Evolutionary conservation across 768 basidiomycete species (phyloP).

Genomic region (Dioszegia aurantiaca): DNA sequence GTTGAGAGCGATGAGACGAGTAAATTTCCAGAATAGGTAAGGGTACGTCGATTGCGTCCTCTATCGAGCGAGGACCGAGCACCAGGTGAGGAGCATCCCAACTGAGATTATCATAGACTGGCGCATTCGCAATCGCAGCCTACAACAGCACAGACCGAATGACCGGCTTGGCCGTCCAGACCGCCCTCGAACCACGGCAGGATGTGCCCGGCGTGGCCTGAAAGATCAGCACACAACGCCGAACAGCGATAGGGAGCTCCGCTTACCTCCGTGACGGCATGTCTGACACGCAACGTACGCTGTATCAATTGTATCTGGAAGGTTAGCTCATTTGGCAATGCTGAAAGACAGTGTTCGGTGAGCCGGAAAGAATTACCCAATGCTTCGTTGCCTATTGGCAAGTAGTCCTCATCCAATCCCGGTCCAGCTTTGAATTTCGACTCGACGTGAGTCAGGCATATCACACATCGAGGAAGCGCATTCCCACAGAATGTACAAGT

Average conservation of each 20-base stretch:
- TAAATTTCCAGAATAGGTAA: too few relatives aligned
- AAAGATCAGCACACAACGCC: background rate
- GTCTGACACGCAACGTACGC: conserved; percentile 46
- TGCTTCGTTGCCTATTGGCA: background rate
- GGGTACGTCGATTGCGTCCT: too few relatives aligned
- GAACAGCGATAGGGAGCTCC: background rate
- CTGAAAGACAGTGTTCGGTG: too few relatives aligned
- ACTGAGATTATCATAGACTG: conserved; percentile 21
- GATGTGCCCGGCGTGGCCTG: conserved; percentile 45
- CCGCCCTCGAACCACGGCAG: conserved; percentile 51
- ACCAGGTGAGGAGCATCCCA: too few relatives aligned
- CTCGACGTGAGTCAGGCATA: conserved; percentile 24
- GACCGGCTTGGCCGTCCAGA: conserved; percentile 34
- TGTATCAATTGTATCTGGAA: conserved; percentile 36
- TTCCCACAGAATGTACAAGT: conserved; percentile 36
- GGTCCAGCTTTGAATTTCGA: conserved; percentile 2
- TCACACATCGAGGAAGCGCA: conserved; percentile 41
- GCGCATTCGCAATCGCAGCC: conserved; percentile 48
- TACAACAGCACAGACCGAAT: conserved; percentile 44
- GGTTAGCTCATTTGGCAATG: background rate
- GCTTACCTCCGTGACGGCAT: conserved; percentile 42
- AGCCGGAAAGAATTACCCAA: background rate
- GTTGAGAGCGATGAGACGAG: too few relatives aligned
- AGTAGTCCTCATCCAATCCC: conserved; percentile 9
- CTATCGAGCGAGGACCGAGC: too few relatives aligned